Conservation (phyloP, 441 rosid species). For the California macrophylla region DNA sequence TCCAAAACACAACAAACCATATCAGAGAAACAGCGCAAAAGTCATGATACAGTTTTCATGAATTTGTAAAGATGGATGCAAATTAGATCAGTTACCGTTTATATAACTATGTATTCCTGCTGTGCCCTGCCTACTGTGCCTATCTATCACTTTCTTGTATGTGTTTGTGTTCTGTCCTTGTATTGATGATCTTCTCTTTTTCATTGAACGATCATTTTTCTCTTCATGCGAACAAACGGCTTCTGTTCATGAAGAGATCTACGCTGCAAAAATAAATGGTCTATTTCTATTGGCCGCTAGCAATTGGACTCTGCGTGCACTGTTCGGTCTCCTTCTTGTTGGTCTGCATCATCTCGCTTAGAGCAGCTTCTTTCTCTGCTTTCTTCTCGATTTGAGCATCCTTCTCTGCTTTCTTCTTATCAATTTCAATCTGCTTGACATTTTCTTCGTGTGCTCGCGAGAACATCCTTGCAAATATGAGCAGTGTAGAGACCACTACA, state of each 20-base stretch:
- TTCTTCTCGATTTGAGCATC: constrained; percentile 12
- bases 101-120: background rate
- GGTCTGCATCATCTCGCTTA: background rate
- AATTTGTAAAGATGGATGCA: too few relatives aligned
- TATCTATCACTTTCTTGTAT: background rate
- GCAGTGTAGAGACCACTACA: constrained; percentile 75
- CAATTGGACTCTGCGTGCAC: constrained; percentile 13
- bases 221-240: constrained; percentile 10
- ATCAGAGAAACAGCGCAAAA: background rate
- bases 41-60: background rate
- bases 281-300: constrained; percentile 25
- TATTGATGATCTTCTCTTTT: background rate
- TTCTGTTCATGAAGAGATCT: constrained; percentile 7
- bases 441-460: constrained; percentile 69
- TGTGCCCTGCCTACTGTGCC: background rate
- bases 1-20: constrained; percentile 3
- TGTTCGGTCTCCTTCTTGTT: constrained; percentile 17
- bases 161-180: constrained; percentile 7
- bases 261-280: background rate
- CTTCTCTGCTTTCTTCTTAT: constrained; percentile 56
- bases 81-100: background rate
- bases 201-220: background rate
- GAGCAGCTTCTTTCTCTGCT: constrained; percentile 29
- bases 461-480: constrained; percentile 72
- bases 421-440: constrained; percentile 62